phyloP scores from a whole-genome alignment of 192 early-diverging fungal species.

The Diversispora epigaea region DNA sequence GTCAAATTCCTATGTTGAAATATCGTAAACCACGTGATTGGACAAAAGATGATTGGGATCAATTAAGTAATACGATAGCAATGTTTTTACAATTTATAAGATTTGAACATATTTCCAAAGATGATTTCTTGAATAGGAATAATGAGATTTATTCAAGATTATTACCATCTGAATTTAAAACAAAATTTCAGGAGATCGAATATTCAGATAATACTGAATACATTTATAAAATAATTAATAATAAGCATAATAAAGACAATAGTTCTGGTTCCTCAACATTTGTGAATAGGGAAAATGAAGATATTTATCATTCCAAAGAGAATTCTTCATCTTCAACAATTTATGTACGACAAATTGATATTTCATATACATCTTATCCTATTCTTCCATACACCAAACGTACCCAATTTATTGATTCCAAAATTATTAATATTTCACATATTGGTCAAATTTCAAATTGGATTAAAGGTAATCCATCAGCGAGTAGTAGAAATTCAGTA shows the following conservation, averaged over 20 bases:
- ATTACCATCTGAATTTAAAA: not conserved
- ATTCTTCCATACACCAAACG: not conserved
- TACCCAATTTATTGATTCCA: not conserved
- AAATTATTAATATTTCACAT: not conserved
- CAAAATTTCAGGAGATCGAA: not conserved
- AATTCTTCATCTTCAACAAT: too few species aligned
- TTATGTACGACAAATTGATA: too few species aligned
- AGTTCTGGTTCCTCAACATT: too few species aligned
- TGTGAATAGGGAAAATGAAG: too few species aligned
- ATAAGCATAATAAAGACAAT: too few species aligned
- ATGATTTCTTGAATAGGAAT: not conserved
- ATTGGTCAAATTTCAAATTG: not conserved
- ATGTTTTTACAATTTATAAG: not conserved
- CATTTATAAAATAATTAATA: too few species aligned
- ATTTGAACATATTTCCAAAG: not conserved
- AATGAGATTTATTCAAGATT: not conserved
- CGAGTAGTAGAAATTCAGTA: too few species aligned
- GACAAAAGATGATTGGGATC: not conserved
- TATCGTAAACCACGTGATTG: not conserved
- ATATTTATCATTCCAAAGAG: too few species aligned
- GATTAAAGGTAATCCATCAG: not conserved
- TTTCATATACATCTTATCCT: too few species aligned
- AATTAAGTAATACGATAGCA: not conserved
- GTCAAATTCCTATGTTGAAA: not conserved
- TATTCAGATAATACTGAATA: too few species aligned